A percentile compares a stretch with the other conserved stretches of the same genome.
phyloP scores from a whole-genome alignment of 495 filamentous ascomycete genomes.

The Penicillium turbatum region DNA sequence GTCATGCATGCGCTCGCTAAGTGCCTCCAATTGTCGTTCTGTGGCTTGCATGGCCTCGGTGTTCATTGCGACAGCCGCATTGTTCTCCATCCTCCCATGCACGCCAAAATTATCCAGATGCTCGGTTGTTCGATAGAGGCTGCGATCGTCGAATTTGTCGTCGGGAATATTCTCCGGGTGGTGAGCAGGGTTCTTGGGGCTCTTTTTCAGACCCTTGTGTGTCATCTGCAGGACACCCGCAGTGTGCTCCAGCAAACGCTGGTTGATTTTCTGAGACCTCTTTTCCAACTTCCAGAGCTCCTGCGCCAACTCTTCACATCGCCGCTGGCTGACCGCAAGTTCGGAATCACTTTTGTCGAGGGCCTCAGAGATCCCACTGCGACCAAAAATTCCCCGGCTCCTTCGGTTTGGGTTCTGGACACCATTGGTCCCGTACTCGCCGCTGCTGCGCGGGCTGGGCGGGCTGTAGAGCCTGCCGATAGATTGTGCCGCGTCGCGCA shows the following conservation, averaged over 20 bases:
- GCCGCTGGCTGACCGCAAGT: constrained; percentile 64
- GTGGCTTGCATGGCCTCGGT: constrained; percentile 51
- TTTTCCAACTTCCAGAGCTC: constrained; percentile 77
- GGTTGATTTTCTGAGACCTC: constrained; percentile 64
- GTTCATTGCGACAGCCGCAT: constrained; percentile 16
- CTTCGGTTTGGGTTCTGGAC: constrained; percentile 25
- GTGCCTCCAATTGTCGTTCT: constrained; percentile 63
- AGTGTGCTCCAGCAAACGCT: constrained; percentile 77
- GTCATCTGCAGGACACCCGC: constrained; percentile 87
- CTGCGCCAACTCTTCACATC: constrained; percentile 77
- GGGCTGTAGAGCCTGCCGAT: constrained; percentile 71
- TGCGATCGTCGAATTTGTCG: constrained; percentile 73
- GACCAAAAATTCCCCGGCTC: constrained; percentile 52
- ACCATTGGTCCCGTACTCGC: constrained; percentile 30
- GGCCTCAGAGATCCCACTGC: constrained; percentile 25
- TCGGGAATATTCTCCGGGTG: constrained; percentile 66
- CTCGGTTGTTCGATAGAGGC: constrained; percentile 69
- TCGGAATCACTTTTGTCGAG: constrained; percentile 66
- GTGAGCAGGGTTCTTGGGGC: constrained; percentile 43
- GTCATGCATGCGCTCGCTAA: constrained; percentile 66
- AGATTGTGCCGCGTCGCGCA: constrained; percentile 85
- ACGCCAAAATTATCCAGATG: constrained; percentile 53
- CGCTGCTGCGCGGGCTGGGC: constrained; percentile 38
- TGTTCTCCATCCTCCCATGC: constrained; percentile 19
- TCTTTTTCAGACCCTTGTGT: constrained; percentile 60